Conservation (phyloP, 2,329 filamentous ascomycete genomes). For the Anisogramma anomala region DNA sequence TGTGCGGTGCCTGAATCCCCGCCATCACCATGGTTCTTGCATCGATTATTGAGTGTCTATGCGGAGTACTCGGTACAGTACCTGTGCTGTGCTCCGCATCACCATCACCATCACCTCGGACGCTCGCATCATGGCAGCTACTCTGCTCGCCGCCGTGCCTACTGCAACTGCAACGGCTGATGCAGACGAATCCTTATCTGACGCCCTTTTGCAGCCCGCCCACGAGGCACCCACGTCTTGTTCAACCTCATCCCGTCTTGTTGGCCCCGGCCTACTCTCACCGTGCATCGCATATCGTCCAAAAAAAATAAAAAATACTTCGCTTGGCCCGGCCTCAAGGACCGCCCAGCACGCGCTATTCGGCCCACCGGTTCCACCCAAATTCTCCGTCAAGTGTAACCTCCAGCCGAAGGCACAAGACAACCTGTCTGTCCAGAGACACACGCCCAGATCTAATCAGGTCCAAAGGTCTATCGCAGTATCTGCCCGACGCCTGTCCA, state of each 20-base stretch:
- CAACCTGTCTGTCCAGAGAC: slow-evolving; percentile 9
- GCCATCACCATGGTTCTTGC: too few relatives aligned
- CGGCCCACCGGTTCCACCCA: slow-evolving; percentile 7
- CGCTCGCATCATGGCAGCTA: not conserved
- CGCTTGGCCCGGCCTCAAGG: not conserved
- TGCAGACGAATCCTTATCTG: slow-evolving; percentile 22
- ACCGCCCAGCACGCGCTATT: slow-evolving; percentile 4
- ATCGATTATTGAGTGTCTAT: too few relatives aligned
- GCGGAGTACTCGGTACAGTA: not conserved
- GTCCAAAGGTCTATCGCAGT: too few relatives aligned
- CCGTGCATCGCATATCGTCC: slow-evolving; percentile 4
- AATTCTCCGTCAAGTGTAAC: slow-evolving; percentile 13
- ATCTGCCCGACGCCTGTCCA: too few relatives aligned
- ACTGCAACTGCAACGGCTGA: slow-evolving; percentile 8
- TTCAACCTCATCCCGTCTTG: slow-evolving; percentile 20
- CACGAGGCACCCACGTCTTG: slow-evolving; percentile 18
- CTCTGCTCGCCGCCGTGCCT: slow-evolving; percentile 8
- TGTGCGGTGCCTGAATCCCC: too few relatives aligned
- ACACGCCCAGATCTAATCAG: too few relatives aligned
- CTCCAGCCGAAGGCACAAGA: slow-evolving; percentile 9
- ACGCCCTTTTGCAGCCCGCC: slow-evolving; percentile 28
- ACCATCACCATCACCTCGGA: too few relatives aligned
- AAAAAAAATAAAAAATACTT: slow-evolving; percentile 3
- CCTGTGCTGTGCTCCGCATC: not conserved
- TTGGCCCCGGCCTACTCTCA: slow-evolving; percentile 10